phyloP scores from a whole-genome alignment of 2,329 filamentous ascomycete species.

The Hypoxylon sp. region DNA sequence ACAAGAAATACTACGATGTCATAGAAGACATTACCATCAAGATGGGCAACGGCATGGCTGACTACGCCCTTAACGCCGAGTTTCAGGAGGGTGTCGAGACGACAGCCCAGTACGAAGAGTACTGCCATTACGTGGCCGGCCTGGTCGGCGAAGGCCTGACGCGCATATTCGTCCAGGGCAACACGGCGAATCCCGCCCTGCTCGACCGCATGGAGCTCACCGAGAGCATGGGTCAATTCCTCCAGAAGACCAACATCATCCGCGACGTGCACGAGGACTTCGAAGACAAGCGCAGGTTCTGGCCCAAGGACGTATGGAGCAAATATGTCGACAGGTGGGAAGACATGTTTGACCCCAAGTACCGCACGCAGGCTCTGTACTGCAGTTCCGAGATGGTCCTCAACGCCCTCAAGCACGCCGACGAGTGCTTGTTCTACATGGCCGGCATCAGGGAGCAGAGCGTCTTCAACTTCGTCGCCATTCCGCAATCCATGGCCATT shows the following conservation, averaged over 20 bases:
- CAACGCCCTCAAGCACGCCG: constrained; percentile 83
- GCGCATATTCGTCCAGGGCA: constrained; percentile 84
- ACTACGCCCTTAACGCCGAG: constrained; percentile 87
- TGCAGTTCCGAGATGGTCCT: constrained; percentile 95
- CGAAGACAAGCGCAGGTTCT: constrained; percentile 88
- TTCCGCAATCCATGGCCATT: constrained; percentile 97
- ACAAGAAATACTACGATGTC: constrained; percentile 82
- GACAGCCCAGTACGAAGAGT: constrained; percentile 89
- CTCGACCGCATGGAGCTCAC: constrained; percentile 80
- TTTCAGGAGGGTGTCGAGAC: constrained; percentile 81
- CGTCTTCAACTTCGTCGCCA: constrained; percentile 98
- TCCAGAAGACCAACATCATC: constrained; percentile 99
- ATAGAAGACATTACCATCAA: constrained; percentile 91
- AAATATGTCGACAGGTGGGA: constrained; percentile 91
- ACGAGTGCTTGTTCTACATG: constrained; percentile 98
- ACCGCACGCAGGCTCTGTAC: constrained; percentile 79
- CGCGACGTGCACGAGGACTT: constrained; percentile 92
- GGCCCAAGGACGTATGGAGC: constrained; percentile 95
- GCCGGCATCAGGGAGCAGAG: constrained; percentile 94
- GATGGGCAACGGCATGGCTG: constrained; percentile 99
- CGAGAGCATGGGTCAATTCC: constrained; percentile 95
- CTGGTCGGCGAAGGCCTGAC: constrained; percentile 96
- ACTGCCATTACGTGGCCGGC: constrained; percentile 98
- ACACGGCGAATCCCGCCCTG: constrained; percentile 85
- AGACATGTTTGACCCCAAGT: constrained; percentile 84